Percentiles rank a stretch among this genome's conserved stretches.
These are phyloP conservation scores for Starmerella lactis-condensi DNA, from an alignment of 805 yeast genomes.

Conservation along the genomic window DNA sequence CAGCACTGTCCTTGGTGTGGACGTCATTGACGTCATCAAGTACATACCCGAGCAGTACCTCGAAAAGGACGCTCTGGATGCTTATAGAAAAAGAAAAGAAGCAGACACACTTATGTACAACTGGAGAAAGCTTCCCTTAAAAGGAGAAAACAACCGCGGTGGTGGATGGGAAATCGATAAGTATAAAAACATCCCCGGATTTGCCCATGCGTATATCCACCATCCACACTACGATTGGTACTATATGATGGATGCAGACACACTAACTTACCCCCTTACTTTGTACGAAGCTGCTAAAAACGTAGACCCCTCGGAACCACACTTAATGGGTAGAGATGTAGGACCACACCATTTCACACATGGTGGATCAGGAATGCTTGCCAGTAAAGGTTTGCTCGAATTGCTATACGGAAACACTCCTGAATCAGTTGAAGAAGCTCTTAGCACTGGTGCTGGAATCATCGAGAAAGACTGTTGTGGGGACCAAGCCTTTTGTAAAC, in stretches of 20 bases:
- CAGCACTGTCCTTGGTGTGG: conserved; percentile 20
- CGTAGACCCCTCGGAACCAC: conserved; percentile 17
- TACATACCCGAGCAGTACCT: conserved; percentile 13
- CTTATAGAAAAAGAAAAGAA: too few relatives aligned
- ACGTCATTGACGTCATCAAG: conserved; percentile 21
- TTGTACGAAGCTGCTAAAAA: conserved; percentile 15
- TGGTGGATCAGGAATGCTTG: conserved; percentile 25
- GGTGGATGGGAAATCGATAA: conserved; percentile 25
- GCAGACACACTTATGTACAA: too few relatives aligned
- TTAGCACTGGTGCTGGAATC: too few relatives aligned
- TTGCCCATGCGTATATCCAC: conserved; percentile 20
- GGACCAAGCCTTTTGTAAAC: too few relatives aligned
- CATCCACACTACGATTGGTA: conserved; percentile 23
- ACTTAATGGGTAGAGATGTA: conserved; percentile 20
- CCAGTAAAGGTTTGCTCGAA: conserved; percentile 21
- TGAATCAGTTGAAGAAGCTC: conserved; percentile 3
- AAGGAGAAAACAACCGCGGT: too few relatives aligned
- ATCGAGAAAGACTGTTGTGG: too few relatives aligned
- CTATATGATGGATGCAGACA: conserved; percentile 23
- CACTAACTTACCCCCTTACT: conserved; percentile 20
- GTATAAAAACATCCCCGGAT: conserved; percentile 25
- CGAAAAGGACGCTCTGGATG: conserved; percentile 9
- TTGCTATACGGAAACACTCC: conserved; percentile 15
- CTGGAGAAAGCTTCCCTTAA: too few relatives aligned
- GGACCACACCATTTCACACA: conserved; percentile 21